Conservation (phyloP, 257 asterid genomes). For the Solanum commersonii region DNA sequence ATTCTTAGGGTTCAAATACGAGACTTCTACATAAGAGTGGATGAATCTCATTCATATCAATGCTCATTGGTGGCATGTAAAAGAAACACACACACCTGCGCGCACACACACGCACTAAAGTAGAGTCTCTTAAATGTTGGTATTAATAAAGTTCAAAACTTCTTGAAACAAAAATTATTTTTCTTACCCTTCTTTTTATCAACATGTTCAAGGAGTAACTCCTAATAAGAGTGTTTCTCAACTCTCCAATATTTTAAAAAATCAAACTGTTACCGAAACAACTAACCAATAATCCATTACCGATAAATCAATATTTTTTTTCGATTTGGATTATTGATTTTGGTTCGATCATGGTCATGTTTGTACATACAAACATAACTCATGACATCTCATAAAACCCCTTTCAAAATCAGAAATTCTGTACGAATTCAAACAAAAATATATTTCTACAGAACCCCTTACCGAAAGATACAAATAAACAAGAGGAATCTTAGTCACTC, state of each 20-base stretch:
- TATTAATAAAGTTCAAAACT: background rate
- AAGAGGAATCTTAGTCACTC: background rate
- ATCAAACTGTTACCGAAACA: too few relatives aligned
- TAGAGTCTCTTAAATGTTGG: background rate
- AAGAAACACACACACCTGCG: too few relatives aligned
- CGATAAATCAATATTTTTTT: too few relatives aligned
- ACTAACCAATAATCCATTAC: background rate
- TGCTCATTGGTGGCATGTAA: too few relatives aligned
- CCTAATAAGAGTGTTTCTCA: background rate
- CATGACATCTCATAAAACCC: background rate
- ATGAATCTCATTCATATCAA: background rate
- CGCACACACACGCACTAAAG: background rate
- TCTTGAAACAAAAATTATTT: background rate
- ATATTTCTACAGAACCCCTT: background rate
- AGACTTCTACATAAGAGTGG: background rate
- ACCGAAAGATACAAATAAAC: background rate
- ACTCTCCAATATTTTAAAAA: background rate
- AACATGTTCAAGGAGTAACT: background rate
- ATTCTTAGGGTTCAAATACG: background rate
- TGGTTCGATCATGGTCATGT: background rate
- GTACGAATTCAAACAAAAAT: background rate
- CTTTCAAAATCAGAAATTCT: background rate
- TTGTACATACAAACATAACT: background rate
- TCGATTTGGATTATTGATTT: background rate
- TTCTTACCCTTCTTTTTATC: background rate